Percentiles rank a stretch among this genome's conserved stretches.
Evolutionary conservation across 2,329 filamentous ascomycete species (phyloP).

Genomic region (Aspergillus glaucus): DNA sequence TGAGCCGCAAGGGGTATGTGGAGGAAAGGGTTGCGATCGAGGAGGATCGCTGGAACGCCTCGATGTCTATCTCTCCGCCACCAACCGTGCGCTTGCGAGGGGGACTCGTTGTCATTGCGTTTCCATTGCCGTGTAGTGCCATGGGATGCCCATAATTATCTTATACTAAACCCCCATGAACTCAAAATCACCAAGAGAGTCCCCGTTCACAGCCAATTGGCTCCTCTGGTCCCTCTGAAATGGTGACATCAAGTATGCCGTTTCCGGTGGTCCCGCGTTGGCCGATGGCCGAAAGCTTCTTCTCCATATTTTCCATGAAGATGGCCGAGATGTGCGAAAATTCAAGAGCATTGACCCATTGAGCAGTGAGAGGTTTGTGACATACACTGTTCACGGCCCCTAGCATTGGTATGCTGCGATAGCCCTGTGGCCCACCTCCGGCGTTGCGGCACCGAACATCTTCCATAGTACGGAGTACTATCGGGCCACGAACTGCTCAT

Average conservation of each 20-base stretch:
- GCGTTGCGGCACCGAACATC: conserved; percentile 1
- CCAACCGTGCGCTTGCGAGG: not conserved
- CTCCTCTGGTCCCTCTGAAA: not conserved
- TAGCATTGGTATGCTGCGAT: not conserved
- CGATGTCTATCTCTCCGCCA: not conserved
- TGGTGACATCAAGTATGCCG: not conserved
- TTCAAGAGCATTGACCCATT: too few species aligned
- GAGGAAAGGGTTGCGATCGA: not conserved
- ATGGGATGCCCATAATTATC: not conserved
- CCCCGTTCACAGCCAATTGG: too few species aligned
- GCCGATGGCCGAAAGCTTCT: not conserved
- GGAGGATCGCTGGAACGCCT: not conserved
- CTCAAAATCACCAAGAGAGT: not conserved
- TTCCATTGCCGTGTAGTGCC: not conserved
- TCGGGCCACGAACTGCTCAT: not conserved
- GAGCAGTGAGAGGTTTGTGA: too few species aligned
- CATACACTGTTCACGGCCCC: not conserved
- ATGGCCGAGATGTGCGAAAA: not conserved
- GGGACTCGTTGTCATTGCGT: not conserved
- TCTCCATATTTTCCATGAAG: not conserved
- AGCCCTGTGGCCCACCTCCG: not conserved
- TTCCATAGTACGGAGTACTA: not conserved
- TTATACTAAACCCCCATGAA: not conserved
- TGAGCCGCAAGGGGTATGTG: not conserved
- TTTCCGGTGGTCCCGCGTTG: not conserved